phyloP scores from a whole-genome alignment of 106 monocot genomes.

The Gastrodia elata region DNA sequence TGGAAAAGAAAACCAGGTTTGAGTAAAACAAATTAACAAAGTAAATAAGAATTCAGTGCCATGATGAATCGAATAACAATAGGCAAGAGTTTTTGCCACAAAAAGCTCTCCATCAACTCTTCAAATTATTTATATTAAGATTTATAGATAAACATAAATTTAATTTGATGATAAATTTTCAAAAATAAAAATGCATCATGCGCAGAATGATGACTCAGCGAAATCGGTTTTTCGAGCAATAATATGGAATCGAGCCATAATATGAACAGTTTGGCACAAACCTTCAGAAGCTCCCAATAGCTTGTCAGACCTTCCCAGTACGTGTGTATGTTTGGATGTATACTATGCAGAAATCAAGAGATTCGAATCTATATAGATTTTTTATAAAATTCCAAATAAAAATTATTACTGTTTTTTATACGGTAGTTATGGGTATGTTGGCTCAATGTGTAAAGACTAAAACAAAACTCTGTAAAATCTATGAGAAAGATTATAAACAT shows the following conservation, averaged over 20 bases:
- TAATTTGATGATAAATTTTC: neutral
- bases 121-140: neutral
- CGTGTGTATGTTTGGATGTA: too few relatives aligned
- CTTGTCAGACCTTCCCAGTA: slow-evolving; percentile 82
- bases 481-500: too few relatives aligned
- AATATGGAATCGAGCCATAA: too few relatives aligned
- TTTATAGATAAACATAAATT: neutral
- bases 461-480: too few relatives aligned
- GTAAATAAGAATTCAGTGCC: neutral
- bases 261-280: slow-evolving; percentile 13
- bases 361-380: too few relatives aligned
- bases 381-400: too few relatives aligned
- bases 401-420: too few relatives aligned
- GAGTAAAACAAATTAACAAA: neutral
- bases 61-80: neutral
- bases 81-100: neutral
- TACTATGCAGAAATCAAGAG: too few relatives aligned
- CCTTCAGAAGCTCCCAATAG: slow-evolving; percentile 86
- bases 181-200: neutral
- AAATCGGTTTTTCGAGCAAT: neutral
- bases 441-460: too few relatives aligned
- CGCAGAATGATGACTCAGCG: neutral
- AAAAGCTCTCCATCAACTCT: neutral
- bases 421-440: too few relatives aligned
- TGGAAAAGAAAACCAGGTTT: neutral